Conservation (phyloP, 1,284 basidiomycete genomes). For the Bondarzewia mesenterica region DNA sequence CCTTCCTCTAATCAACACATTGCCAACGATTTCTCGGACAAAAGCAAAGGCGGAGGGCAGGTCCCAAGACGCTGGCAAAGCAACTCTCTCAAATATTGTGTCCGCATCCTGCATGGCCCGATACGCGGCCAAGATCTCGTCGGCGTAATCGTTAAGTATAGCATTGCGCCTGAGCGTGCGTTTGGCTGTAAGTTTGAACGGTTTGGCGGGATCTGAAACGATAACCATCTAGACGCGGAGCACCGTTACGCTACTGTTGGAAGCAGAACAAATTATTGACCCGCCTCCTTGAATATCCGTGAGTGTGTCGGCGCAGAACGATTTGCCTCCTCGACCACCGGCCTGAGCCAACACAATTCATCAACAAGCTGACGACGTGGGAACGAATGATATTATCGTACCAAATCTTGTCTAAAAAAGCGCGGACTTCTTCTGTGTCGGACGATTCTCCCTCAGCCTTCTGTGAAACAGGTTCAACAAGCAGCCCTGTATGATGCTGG, state of each 20-base stretch:
- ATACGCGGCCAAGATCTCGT: slow-evolving; percentile 22
- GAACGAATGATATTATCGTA: too few species aligned
- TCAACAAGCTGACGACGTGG: too few species aligned
- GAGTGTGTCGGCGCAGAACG: slow-evolving; percentile 25
- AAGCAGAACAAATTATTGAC: background rate
- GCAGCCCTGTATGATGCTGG: slow-evolving; percentile 27
- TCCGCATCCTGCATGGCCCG: slow-evolving; percentile 15
- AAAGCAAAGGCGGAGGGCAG: slow-evolving; percentile 16
- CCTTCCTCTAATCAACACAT: slow-evolving; percentile 17
- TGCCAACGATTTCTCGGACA: slow-evolving; percentile 19
- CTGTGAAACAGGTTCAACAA: slow-evolving; percentile 25
- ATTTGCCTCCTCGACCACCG: slow-evolving; percentile 24
- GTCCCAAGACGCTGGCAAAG: slow-evolving; percentile 22
- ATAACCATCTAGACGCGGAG: slow-evolving; percentile 21
- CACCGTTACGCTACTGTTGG: background rate
- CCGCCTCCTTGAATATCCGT: slow-evolving; percentile 13
- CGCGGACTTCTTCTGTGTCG: too few species aligned
- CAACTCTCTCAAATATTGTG: slow-evolving; percentile 12
- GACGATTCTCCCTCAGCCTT: background rate
- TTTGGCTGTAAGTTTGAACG: slow-evolving; percentile 24
- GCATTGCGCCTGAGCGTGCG: slow-evolving; percentile 18
- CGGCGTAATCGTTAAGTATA: slow-evolving; percentile 19
- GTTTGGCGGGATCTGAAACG: slow-evolving; percentile 19
- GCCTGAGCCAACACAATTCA: slow-evolving; percentile 17
- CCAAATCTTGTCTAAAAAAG: background rate